Percentiles rank a stretch among this genome's conserved stretches.
Conservation (phyloP, 2,329 filamentous ascomycete species). For the Colletotrichum tropicicola region DNA sequence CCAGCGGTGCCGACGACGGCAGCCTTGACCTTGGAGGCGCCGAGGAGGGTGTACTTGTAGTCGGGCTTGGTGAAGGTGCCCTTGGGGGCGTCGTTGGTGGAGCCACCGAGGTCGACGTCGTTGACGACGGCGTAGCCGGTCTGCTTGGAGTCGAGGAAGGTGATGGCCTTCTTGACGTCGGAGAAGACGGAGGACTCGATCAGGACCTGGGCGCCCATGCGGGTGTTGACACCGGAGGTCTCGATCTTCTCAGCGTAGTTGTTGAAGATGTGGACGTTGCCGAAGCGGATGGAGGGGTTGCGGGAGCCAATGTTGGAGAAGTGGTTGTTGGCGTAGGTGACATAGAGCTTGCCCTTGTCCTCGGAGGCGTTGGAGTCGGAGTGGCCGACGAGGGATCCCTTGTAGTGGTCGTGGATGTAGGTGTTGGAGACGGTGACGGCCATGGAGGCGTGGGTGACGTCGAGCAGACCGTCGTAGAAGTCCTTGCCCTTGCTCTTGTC, state of each 20-base stretch:
- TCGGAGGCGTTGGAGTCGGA: slow-evolving; percentile 64
- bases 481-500: slow-evolving; percentile 70
- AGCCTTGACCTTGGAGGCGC: slow-evolving; percentile 54
- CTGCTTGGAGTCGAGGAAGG: slow-evolving; percentile 49
- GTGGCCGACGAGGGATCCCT: slow-evolving; percentile 69
- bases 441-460: slow-evolving; percentile 70
- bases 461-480: slow-evolving; percentile 74
- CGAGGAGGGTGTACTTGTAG: slow-evolving; percentile 58
- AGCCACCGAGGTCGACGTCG: slow-evolving; percentile 54
- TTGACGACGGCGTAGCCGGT: slow-evolving; percentile 51
- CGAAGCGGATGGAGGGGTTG: slow-evolving; percentile 71
- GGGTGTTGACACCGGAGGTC: slow-evolving; percentile 61
- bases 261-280: slow-evolving; percentile 67
- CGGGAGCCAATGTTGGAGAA: slow-evolving; percentile 72
- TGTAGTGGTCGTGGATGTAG: slow-evolving; percentile 56
- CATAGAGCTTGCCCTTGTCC: slow-evolving; percentile 68
- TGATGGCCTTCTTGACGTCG: slow-evolving; percentile 46
- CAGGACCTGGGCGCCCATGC: slow-evolving; percentile 65
- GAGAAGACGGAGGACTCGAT: slow-evolving; percentile 64
- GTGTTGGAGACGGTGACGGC: slow-evolving; percentile 62
- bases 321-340: slow-evolving; percentile 75
- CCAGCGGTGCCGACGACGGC: slow-evolving; percentile 50
- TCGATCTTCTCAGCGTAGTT: slow-evolving; percentile 57
- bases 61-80: slow-evolving; percentile 62
- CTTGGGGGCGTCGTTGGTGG: slow-evolving; percentile 55